Evolutionary conservation across 2,329 filamentous ascomycete genomes (phyloP), one percentile per base, ranked within the genome.

Genomic region (Sporothrix globosa): DNA sequence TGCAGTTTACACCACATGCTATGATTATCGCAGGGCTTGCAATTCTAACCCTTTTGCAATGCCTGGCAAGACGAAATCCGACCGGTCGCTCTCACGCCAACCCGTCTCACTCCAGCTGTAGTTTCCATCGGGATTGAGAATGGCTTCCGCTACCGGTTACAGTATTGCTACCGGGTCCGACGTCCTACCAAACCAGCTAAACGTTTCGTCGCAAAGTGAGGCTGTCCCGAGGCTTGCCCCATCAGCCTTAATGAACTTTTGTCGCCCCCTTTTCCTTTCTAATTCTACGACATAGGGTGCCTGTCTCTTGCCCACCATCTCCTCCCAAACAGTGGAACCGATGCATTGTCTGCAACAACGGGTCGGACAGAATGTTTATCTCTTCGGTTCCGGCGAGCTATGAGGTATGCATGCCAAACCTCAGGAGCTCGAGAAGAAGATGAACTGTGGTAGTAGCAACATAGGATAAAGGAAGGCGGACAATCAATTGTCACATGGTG

Each of bases 311-410:
- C 60, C 60, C 60, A 48, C 41, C 60, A 48, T 63, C 41, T 48
- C 21, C 10, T 56, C 7, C 30, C 30, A 56, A 54, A 67, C n/a
- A 52, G 19, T 54, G 11, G 50, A 54, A 67, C 9, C 17, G 34
- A 66, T 66, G 61, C 61, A 9, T 5, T 52, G 61, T 10, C 61
- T 24, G 46, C 24, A 34, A 34, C 61, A 14, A 14, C 61, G 61
- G 61, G 61, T 66, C 61, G 63, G 61, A 13, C 41, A 46, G 21
- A 19, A 48, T 13, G 21, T 27, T 48, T 48, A n/a, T 30, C 13
- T 48, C 14, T 48, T 63, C 41, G 60, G 60, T 27, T 11, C 60
- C 41, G 41, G 41, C 21, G 41, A n/a, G 6, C 41, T 30, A 2
- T 5, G 11, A 46, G 60, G 34, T 34, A 34, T 34, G 34, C 34